phyloP scores from a whole-genome alignment of 768 basidiomycete genomes.

The Scleroderma bovista region DNA sequence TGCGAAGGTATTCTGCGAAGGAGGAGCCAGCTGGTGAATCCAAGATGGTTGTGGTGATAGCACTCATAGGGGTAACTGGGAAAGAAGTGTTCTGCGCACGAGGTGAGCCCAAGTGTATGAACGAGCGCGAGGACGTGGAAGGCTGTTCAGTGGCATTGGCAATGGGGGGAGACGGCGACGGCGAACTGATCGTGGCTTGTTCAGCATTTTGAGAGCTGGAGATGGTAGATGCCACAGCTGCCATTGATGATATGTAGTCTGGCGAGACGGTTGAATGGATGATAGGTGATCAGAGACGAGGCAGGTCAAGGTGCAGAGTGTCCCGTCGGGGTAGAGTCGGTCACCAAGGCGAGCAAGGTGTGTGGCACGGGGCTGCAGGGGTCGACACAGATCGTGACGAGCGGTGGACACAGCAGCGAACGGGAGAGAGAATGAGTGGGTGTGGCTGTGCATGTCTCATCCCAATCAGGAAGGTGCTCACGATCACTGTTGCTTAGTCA shows the following conservation, averaged over 20 bases:
- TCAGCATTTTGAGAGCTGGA: conserved; percentile 3
- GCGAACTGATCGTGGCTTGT: conserved; percentile 18
- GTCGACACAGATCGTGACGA: too few relatives aligned
- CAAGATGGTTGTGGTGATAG: conserved; percentile 27
- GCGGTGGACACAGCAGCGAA: too few relatives aligned
- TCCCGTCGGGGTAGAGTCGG: too few relatives aligned
- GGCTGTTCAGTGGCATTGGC: conserved; percentile 34
- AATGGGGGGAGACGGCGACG: conserved; percentile 41
- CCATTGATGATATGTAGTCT: conserved; percentile 7
- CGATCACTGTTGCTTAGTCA: too few relatives aligned
- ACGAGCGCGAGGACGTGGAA: conserved; percentile 30
- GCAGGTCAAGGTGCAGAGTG: too few relatives aligned
- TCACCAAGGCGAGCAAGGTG: too few relatives aligned
- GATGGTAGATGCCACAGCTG: neutral
- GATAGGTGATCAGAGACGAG: too few relatives aligned
- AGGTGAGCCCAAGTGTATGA: conserved; percentile 27
- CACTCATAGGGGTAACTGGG: conserved; percentile 35
- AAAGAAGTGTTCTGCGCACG: conserved; percentile 41
- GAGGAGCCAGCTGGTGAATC: conserved; percentile 57
- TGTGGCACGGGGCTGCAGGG: too few relatives aligned
- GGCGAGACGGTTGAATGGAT: too few relatives aligned
- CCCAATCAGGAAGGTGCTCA: conserved; percentile 1
- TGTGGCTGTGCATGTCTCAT: neutral
- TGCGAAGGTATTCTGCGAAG: conserved; percentile 57
- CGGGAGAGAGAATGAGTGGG: neutral